Evolutionary conservation across 768 basidiomycete genomes (phyloP).

Genomic region (Leccinum broughii): DNA sequence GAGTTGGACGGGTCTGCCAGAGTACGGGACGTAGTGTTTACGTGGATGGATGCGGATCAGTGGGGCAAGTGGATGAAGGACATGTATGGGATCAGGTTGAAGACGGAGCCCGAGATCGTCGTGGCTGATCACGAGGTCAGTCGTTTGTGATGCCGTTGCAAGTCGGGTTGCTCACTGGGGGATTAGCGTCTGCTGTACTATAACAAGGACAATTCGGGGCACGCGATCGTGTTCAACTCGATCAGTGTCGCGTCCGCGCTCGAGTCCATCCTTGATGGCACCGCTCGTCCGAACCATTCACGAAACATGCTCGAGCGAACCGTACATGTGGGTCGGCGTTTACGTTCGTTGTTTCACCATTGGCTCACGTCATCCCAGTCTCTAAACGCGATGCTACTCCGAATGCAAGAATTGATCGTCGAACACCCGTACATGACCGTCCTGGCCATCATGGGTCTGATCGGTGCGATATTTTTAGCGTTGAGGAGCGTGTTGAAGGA

Average conservation of each 20-base stretch:
- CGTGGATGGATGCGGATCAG: conserved; percentile 83
- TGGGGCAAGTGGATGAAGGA: conserved; percentile 91
- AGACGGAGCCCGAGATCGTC: conserved; percentile 46
- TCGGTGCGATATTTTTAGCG: conserved; percentile 10
- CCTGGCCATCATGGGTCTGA: conserved; percentile 9
- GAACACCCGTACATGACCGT: conserved; percentile 25
- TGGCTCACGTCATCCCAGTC: conserved; percentile 10
- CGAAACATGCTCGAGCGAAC: conserved; percentile 69
- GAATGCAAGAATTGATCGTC: conserved; percentile 8
- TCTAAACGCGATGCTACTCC: conserved; percentile 16
- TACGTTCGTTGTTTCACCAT: not conserved
- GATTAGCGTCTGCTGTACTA: conserved; percentile 72
- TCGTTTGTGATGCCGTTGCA: not conserved
- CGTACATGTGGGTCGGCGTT: conserved; percentile 49
- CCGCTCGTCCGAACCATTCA: conserved; percentile 57
- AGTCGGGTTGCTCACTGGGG: not conserved
- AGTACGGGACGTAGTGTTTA: conserved; percentile 68
- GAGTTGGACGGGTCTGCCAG: not conserved
- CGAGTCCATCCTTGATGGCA: conserved; percentile 59
- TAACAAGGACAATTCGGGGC: conserved; percentile 58
- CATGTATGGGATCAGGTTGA: conserved; percentile 72
- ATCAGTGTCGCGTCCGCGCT: conserved; percentile 66
- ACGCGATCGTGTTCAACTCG: conserved; percentile 54
- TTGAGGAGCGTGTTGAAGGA: conserved; percentile 19
- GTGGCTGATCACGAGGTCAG: conserved; percentile 70